Conservation (phyloP, 2,329 filamentous ascomycete genomes). For the Sporothrix variecibatus region DNA sequence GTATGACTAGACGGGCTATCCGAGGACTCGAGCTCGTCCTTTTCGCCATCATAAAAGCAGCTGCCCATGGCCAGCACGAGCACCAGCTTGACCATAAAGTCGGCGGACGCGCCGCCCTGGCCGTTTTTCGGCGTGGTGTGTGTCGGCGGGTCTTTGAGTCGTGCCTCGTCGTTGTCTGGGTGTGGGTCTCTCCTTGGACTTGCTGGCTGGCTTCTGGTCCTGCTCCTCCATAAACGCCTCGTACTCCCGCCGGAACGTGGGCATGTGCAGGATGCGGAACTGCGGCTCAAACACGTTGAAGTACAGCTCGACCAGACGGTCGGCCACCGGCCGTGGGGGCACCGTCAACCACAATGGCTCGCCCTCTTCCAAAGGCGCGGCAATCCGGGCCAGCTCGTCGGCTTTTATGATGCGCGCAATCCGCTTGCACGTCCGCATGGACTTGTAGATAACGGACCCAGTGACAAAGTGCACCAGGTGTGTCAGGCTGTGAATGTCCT, state of each 20-base stretch:
- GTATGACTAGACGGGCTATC: not conserved
- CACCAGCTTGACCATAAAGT: conserved; percentile 50
- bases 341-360: conserved; percentile 35
- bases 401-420: conserved; percentile 47
- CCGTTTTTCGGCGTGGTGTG: not conserved
- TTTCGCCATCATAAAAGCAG: conserved; percentile 42
- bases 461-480: conserved; percentile 38
- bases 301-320: conserved; percentile 54
- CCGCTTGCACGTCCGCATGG: conserved; percentile 44
- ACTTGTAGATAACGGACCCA: conserved; percentile 26
- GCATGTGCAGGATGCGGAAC: conserved; percentile 56
- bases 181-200: not conserved
- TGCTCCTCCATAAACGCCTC: conserved; percentile 46
- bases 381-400: conserved; percentile 27
- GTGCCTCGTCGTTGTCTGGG: conserved; percentile 20
- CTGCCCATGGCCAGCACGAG: conserved; percentile 51
- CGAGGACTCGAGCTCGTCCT: not conserved
- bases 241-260: conserved; percentile 56
- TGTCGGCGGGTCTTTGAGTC: conserved; percentile 30
- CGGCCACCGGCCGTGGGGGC: conserved; percentile 43
- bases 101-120: conserved; percentile 15
- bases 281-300: conserved; percentile 56
- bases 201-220: conserved; percentile 8
- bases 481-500: conserved; percentile 32
- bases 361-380: not conserved